Evolutionary conservation across 2,329 filamentous ascomycete genomes (phyloP), one percentile per base, ranked within the genome.

Genomic region (Beauveria asiatica): DNA sequence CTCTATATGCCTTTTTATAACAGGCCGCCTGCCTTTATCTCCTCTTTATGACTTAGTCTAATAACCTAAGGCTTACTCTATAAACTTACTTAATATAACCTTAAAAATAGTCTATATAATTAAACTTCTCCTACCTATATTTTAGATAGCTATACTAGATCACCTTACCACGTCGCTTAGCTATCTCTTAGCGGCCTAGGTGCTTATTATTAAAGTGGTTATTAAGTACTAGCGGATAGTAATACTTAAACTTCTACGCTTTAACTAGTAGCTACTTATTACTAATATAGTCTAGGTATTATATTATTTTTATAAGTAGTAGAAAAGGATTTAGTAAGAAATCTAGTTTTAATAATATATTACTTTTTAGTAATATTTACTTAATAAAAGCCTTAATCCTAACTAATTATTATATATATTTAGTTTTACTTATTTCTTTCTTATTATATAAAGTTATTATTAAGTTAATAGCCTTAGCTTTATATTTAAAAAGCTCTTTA

Each of bases 381-480:
- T 50, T 50, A 33, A 33, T 21, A 30, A 9, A 50, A 7, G 11
- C 16, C 16, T 50, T n/a, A 10, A 50, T 27, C 16, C 25, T 50
- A 17, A 25, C 25, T 33, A 9, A 25, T 3, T 9, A 30, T 21
- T 42, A 49, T 21, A 61, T 54, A 6, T 39, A 44, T 27, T 53
- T 23, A 21, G 19, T 57, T 62, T 60, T 68, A 23, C 60, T 44
- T 3, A 58, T 67, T 59, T 70, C 66, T 51, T 63, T 57, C 46
- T 67, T 68, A 23, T 62, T 45, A 41, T 30, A 68, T 8, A 70
- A 62, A 17, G 60, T 53, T 1, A 66, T 62, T 42, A 65, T 68
- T 4, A 67, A 61, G 46, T 64, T 19, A 25, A 65, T 62, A 48
- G 59, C 61, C 52, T 67, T 42, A 17, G 65, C 64, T 57, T 60